A percentile compares a stretch with the other conserved stretches of the same genome.
Conservation (phyloP, 208 protist species). For the Trypanosoma scelopori region DNA sequence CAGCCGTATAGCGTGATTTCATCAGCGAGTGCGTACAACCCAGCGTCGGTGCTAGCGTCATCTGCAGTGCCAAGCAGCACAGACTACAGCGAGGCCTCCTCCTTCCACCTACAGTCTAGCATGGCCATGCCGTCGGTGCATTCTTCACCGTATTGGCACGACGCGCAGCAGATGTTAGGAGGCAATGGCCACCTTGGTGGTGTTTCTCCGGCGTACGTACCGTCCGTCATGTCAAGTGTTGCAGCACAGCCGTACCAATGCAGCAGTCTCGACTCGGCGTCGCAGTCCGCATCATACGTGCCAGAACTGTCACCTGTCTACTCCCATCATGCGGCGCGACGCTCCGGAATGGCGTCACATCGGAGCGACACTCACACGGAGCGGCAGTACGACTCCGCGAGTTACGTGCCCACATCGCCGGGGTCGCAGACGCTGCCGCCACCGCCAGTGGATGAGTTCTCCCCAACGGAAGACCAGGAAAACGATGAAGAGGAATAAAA, state of each 20-base stretch:
- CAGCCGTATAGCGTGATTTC: slow-evolving; percentile 45
- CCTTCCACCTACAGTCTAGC: slow-evolving; percentile 76
- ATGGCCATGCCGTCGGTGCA: slow-evolving; percentile 26
- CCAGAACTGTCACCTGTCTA: slow-evolving; percentile 21
- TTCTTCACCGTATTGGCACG: slow-evolving; percentile 20
- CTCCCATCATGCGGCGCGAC: slow-evolving; percentile 14
- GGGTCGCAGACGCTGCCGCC: slow-evolving; percentile 11
- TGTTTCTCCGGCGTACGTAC: slow-evolving; percentile 22
- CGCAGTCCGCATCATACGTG: slow-evolving; percentile 30
- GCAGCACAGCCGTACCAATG: slow-evolving; percentile 23
- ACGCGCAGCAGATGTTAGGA: neutral
- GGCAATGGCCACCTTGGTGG: neutral
- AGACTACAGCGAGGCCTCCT: slow-evolving; percentile 59
- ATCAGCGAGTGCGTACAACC: slow-evolving; percentile 37
- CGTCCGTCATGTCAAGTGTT: slow-evolving; percentile 29
- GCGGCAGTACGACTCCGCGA: slow-evolving; percentile 7
- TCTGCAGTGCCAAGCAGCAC: slow-evolving; percentile 24
- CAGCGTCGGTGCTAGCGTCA: slow-evolving; percentile 23
- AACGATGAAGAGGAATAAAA: slow-evolving; percentile 1
- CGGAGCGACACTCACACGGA: neutral
- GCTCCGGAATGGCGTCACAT: slow-evolving; percentile 4
- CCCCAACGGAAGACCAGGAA: slow-evolving; percentile 35
- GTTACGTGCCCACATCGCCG: slow-evolving; percentile 32
- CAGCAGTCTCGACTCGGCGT: slow-evolving; percentile 9
- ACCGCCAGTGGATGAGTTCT: slow-evolving; percentile 48